Evolutionary conservation across 2,329 filamentous ascomycete species (phyloP), one percentile per base, ranked within the genome.

Genomic region (Fusarium floridanum): DNA sequence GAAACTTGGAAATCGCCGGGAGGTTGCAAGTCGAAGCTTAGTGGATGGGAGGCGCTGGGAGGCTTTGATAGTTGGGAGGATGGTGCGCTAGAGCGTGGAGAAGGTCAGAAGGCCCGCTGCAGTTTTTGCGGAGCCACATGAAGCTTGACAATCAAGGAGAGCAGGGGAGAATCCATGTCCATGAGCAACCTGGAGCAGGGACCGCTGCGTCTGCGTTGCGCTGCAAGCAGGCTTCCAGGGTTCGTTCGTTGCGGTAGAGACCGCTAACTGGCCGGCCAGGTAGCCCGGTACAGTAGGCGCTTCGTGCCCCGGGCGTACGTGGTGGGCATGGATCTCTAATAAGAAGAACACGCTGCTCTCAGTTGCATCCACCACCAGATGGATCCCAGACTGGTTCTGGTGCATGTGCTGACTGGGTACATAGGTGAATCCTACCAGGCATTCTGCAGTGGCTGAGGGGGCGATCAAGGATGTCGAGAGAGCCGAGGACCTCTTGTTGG

Each of bases 81-180:
- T 36, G 41, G 61, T 55, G 39, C 59, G 45, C 45, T 65, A 32
- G 41, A 75, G 73, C 73, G 61, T 68, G 73, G 73, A 75, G 73
- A 73, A 74, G 67, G 43, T 37, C 32, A 75, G 73, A 73, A 74
- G 67, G 43, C 41, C 32, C 61, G 63, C 48, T 65, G 32, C 57
- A 70, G 73, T 59, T 61, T 72, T 67, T 71, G 73, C 63, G 66
- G 73, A 70, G 70, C 63, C 69, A 70, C 65, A 48, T 65, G 45
- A 41, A 55, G 64, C 34, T 61, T 61, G 56, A 72, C 66, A 53
- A 45, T 39, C 39, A 63, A 71, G 67, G 53, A 22, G 41, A 41
- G 24, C 57, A 60, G 43, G 56, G 45, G 20, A 69, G 67, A 11
- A 59, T 53, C 17, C 50, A 63, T 14, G 45, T 24, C 16, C 45